Conservation (phyloP, 2,329 filamentous ascomycete genomes). For the Aspergillus sp. region DNA sequence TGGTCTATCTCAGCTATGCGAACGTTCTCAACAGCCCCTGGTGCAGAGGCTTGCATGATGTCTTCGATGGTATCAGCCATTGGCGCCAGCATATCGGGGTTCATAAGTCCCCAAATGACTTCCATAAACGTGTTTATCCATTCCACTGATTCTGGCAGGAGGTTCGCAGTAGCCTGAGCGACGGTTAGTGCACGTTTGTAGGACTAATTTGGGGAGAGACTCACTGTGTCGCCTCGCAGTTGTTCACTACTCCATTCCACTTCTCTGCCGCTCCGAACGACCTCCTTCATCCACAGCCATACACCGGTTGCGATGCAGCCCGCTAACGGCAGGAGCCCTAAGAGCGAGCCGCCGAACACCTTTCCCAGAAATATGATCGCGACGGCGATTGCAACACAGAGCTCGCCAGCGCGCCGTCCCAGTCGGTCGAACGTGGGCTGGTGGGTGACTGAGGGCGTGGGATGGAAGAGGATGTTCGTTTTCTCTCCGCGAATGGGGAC, state of each 20-base stretch:
- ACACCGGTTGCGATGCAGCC: conserved; percentile 66
- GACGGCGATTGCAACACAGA: conserved; percentile 62
- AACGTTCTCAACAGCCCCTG: conserved; percentile 84
- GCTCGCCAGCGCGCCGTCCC: conserved; percentile 61
- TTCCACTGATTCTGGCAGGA: conserved; percentile 85
- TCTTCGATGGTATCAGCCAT: conserved; percentile 91
- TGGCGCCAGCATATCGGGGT: conserved; percentile 88
- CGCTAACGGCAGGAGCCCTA: conserved; percentile 65
- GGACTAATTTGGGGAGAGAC: too few relatives aligned
- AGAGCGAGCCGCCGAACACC: conserved; percentile 66
- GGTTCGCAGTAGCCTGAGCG: conserved; percentile 70
- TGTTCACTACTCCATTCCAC: conserved; percentile 84
- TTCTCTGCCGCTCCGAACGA: conserved; percentile 71
- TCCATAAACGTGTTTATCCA: conserved; percentile 90
- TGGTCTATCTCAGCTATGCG: conserved; percentile 92
- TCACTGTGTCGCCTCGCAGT: conserved; percentile 65
- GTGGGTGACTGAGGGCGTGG: conserved; percentile 80
- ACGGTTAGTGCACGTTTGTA: too few relatives aligned
- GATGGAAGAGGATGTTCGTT: conserved; percentile 92
- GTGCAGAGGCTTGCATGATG: conserved; percentile 93
- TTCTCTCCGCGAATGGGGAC: conserved; percentile 94
- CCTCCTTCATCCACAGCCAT: conserved; percentile 81
- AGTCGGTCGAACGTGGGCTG: conserved; percentile 75
- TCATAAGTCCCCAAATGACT: conserved; percentile 82
- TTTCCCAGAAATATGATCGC: conserved; percentile 69